Evolutionary conservation across 73 alveolate genomes (phyloP), one percentile per base, ranked within the genome.

Genomic region (Symbiodinium natans): DNA sequence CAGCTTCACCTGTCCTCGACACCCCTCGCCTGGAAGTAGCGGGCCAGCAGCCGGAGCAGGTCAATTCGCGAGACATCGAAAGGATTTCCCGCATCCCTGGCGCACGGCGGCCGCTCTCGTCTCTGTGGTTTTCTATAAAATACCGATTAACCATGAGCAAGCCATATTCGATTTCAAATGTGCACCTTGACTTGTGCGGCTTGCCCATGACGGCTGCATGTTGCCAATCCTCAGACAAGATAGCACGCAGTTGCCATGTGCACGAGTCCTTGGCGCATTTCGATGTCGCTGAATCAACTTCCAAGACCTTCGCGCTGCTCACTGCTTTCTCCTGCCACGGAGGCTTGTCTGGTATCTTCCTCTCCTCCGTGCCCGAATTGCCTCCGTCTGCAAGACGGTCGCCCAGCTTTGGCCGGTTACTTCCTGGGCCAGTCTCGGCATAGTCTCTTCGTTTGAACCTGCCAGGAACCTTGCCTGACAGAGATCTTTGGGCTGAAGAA

Each of bases 1-100:
- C n/a, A n/a, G n/a, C n/a, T n/a, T n/a, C n/a, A n/a, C n/a, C n/a
- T n/a, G n/a, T n/a, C n/a, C n/a, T n/a, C n/a, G n/a, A n/a, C n/a
- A n/a, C n/a, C n/a, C n/a, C n/a, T n/a, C 33, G 33, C 95, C 95
- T 88, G 95, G 73, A 63, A 56, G 73, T 88, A 88, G 31, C 95
- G 95, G 34, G 95, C 95, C 95, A 88, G 43, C 86, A 68, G 34
- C 38, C 95, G 95, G 46, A 88, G 95, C 95, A 63, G 25, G 73
- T 88, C 95, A 36, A 88, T 39, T 29, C 95, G 95, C 4, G 95
- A 88, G 86, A 74, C 95, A 23, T 63, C 86, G 73, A 88, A 88
- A 0, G 95, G 95, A 77, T 88, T 88, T 36, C 95, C 95, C 33
- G 95, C 95, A 39, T 88, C 95, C 95, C 95, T 86, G 94, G 36